phyloP scores from a whole-genome alignment of 2,329 filamentous ascomycete species.

The Grosmannia serpens region DNA sequence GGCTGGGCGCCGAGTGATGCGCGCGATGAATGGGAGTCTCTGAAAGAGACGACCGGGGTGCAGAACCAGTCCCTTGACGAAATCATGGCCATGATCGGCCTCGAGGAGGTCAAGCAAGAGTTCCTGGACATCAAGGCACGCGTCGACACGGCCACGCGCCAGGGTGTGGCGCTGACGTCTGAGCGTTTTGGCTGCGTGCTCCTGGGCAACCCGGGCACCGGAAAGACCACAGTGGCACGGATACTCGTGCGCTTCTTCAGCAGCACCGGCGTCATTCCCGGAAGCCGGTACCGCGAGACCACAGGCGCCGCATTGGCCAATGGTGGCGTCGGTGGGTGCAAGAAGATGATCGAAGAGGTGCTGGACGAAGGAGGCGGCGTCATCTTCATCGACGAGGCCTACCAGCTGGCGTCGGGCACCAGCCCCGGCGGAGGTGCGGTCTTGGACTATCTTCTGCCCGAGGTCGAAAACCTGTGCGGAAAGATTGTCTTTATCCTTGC shows the following conservation, averaged over 20 bases:
- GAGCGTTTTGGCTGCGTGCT: conserved; percentile 53
- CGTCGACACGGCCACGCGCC: conserved; percentile 48
- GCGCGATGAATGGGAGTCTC: conserved; percentile 46
- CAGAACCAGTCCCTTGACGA: conserved; percentile 44
- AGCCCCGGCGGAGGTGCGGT: conserved; percentile 47
- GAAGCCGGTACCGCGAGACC: conserved; percentile 49
- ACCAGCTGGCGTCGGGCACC: conserved; percentile 54
- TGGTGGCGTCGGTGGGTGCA: conserved; percentile 45
- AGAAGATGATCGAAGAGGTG: conserved; percentile 45
- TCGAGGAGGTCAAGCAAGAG: conserved; percentile 55
- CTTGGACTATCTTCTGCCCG: conserved; percentile 58
- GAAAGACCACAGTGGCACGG: conserved; percentile 66
- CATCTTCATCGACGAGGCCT: conserved; percentile 70
- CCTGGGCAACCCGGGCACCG: conserved; percentile 65
- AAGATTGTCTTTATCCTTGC: conserved; percentile 63
- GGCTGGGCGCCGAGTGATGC: conserved; percentile 16
- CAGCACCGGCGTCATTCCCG: conserved; percentile 54
- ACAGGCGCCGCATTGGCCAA: conserved; percentile 56
- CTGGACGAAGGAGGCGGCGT: conserved; percentile 51
- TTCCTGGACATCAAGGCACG: conserved; percentile 52
- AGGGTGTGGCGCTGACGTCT: conserved; percentile 38
- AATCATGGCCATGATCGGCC: conserved; percentile 59
- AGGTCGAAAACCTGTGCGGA: conserved; percentile 60
- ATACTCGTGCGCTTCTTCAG: conserved; percentile 43
- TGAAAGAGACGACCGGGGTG: conserved; percentile 43